Percentiles rank a stretch among this genome's conserved stretches.
These are phyloP conservation scores for Nothophytophthora sp. DNA, from an alignment of 352 stramenopile genomes.

Conservation along the genomic window DNA sequence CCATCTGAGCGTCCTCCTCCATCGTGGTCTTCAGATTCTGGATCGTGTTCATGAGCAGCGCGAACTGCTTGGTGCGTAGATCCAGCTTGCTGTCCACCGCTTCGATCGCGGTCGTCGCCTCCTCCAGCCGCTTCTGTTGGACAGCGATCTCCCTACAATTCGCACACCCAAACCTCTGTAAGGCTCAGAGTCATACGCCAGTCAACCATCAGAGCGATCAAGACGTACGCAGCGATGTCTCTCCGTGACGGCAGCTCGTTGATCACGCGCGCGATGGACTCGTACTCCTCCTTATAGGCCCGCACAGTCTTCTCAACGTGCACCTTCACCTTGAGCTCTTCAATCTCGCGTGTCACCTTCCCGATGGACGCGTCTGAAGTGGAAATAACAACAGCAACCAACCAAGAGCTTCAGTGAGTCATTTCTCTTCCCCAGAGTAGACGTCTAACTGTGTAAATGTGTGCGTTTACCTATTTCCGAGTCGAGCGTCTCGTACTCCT, in stretches of 20 bases:
- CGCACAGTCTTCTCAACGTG: slow-evolving; percentile 74
- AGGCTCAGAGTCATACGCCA: neutral
- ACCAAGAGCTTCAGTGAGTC: no score
- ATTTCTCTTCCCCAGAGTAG: neutral
- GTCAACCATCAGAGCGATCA: neutral
- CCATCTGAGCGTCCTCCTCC: slow-evolving; percentile 66
- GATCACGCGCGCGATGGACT: slow-evolving; percentile 80
- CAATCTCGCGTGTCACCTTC: slow-evolving; percentile 70
- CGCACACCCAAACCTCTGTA: neutral
- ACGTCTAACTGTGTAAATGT: neutral
- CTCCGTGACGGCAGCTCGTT: slow-evolving; percentile 77
- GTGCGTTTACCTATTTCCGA: slow-evolving; percentile 59
- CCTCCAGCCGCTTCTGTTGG: slow-evolving; percentile 58
- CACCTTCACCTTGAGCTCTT: slow-evolving; percentile 77
- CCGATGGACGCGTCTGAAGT: slow-evolving; percentile 68
- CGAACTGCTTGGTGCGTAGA: slow-evolving; percentile 78
- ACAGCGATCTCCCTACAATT: slow-evolving; percentile 46
- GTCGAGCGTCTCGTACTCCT: slow-evolving; percentile 82
- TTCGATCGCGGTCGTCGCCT: slow-evolving; percentile 57
- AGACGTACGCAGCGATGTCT: slow-evolving; percentile 54
- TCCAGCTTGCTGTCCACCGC: slow-evolving; percentile 64
- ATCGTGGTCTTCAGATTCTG: slow-evolving; percentile 83
- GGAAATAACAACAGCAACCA: no score
- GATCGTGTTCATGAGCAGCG: slow-evolving; percentile 81
- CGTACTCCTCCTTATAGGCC: slow-evolving; percentile 90